These are phyloP conservation scores for Cenococcum geophilum DNA, from an alignment of 495 filamentous ascomycete genomes.

Conservation along the genomic window DNA sequence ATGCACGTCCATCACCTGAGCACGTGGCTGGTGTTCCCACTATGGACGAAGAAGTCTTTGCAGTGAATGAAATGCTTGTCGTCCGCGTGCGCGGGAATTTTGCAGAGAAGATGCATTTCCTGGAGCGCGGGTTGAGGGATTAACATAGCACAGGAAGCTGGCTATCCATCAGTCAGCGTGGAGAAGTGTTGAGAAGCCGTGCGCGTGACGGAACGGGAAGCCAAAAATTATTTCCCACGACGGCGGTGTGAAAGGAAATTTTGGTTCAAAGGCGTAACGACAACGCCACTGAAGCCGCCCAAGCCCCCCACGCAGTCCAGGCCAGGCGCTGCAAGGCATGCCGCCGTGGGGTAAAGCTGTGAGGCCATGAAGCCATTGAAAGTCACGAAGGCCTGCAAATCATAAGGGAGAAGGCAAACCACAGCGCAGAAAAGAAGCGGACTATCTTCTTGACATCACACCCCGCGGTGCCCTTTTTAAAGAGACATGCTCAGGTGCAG, in stretches of 20 bases:
- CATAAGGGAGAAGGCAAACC: too few species aligned
- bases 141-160: too few species aligned
- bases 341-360: too few species aligned
- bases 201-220: constrained; percentile 3
- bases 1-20: constrained; percentile 5
- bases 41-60: neutral
- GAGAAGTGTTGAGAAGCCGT: neutral
- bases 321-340: too few species aligned
- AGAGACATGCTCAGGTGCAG: neutral
- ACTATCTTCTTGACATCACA: neutral
- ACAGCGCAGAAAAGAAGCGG: too few species aligned
- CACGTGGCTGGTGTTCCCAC: neutral
- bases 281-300: neutral
- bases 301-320: too few species aligned
- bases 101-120: neutral
- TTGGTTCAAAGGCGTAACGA: neutral
- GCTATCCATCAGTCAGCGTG: neutral
- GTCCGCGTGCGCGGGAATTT: neutral
- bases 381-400: too few species aligned
- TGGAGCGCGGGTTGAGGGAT: neutral
- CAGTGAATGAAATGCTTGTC: neutral
- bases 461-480: neutral
- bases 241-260: neutral
- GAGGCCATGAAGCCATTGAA: too few species aligned
- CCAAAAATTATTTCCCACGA: neutral